Evolutionary conservation across 2,329 filamentous ascomycete genomes (phyloP).

Genomic region (Cryphonectria carpinicola): DNA sequence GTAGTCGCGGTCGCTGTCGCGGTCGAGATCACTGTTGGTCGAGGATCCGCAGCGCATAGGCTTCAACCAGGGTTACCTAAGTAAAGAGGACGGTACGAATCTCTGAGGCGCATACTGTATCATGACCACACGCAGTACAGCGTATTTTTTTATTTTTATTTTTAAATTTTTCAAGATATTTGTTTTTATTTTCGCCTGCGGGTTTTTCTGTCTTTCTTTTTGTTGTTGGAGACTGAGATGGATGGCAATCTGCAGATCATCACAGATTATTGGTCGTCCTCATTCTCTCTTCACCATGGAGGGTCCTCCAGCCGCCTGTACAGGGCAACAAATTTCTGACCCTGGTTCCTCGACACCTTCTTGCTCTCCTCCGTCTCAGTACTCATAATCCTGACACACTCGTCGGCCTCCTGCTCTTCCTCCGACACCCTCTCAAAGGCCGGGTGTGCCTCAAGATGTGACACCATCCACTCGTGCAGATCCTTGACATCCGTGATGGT

Average conservation of each 20-base stretch:
- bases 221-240: background rate
- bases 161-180: too few species aligned
- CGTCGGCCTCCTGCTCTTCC: conserved; percentile 69
- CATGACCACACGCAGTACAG: background rate
- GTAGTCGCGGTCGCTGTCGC: background rate
- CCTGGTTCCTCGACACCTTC: conserved; percentile 90
- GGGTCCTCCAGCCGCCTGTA: conserved; percentile 83
- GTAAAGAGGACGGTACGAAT: background rate
- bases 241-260: background rate
- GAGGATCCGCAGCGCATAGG: background rate
- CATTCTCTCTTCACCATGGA: conserved; percentile 60
- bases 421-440: conserved; percentile 77
- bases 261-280: too few species aligned
- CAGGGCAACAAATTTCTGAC: conserved; percentile 87
- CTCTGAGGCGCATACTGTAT: background rate
- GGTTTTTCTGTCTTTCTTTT: background rate
- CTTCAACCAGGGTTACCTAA: background rate
- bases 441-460: conserved; percentile 77
- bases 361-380: conserved; percentile 95
- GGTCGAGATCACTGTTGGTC: background rate
- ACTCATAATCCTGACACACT: conserved; percentile 74
- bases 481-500: conserved; percentile 98
- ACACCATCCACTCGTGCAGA: conserved; percentile 90
- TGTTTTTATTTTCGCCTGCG: background rate
- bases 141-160: background rate